These are phyloP conservation scores for Kluyveromyces sp. DNA, from an alignment of 1,139 yeast genomes.

Conservation along the genomic window DNA sequence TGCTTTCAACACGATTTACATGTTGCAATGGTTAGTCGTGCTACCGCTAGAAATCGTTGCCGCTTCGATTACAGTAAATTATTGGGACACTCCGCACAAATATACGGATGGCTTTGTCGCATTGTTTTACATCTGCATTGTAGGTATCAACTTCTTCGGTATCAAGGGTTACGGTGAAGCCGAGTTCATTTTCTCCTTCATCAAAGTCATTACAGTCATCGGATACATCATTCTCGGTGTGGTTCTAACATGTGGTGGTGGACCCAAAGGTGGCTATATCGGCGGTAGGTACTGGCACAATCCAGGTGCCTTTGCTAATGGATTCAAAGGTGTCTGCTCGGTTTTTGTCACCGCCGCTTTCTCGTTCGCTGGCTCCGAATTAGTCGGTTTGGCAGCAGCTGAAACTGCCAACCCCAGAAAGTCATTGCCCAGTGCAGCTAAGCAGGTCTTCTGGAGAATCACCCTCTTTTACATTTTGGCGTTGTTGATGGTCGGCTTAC, in stretches of 20 bases:
- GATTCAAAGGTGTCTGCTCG: constrained; percentile 53
- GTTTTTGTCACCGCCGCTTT: constrained; percentile 61
- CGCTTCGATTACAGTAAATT: constrained; percentile 65
- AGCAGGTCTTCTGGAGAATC: constrained; percentile 66
- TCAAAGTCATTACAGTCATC: constrained; percentile 50
- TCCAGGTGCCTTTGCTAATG: constrained; percentile 43
- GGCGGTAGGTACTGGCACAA: constrained; percentile 65
- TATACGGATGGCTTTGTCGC: constrained; percentile 8
- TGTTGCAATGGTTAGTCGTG: constrained; percentile 66
- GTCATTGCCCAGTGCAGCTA: constrained; percentile 72
- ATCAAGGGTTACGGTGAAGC: constrained; percentile 71
- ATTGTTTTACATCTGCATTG: constrained; percentile 53
- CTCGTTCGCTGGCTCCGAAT: constrained; percentile 75
- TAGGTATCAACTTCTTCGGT: constrained; percentile 53
- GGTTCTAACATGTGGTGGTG: constrained; percentile 49
- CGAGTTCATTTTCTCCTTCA: constrained; percentile 55
- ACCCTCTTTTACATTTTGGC: constrained; percentile 61
- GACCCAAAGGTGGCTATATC: constrained; percentile 32
- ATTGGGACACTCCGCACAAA: constrained; percentile 36
- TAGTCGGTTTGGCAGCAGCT: constrained; percentile 79
- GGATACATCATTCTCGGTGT: constrained; percentile 59
- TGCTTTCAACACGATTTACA: constrained; percentile 72
- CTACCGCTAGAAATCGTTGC: constrained; percentile 79
- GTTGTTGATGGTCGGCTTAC: constrained; percentile 58
- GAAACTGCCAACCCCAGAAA: constrained; percentile 78